Evolutionary conservation across 2,329 filamentous ascomycete genomes (phyloP).

Genomic region (Pseudogymnoascus sp.): DNA sequence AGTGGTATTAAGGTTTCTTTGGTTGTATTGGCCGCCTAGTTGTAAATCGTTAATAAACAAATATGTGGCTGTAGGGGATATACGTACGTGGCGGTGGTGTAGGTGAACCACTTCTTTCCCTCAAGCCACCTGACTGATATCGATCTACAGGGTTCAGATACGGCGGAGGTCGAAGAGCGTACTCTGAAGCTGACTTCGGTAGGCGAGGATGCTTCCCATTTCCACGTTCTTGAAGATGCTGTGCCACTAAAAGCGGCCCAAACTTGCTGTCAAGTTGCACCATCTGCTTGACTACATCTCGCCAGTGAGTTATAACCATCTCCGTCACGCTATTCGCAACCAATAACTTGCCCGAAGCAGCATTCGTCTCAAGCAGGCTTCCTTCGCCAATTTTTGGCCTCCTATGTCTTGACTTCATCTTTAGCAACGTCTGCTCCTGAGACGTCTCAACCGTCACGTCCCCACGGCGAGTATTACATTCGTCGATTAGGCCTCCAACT

Average conservation of each 20-base stretch:
- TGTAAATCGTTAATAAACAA: neutral
- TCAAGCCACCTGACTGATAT: slow-evolving; percentile 11
- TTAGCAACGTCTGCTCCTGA: neutral
- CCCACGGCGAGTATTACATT: slow-evolving; percentile 30
- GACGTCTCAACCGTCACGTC: slow-evolving; percentile 6
- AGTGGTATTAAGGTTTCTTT: neutral
- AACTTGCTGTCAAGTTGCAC: slow-evolving; percentile 31
- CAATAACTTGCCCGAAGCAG: slow-evolving; percentile 44
- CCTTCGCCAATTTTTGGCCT: slow-evolving; percentile 21
- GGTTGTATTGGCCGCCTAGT: neutral
- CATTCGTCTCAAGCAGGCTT: slow-evolving; percentile 16
- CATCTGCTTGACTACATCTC: slow-evolving; percentile 54
- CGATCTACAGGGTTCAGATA: slow-evolving; percentile 26
- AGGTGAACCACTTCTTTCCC: slow-evolving; percentile 27
- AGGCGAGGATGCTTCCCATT: slow-evolving; percentile 19
- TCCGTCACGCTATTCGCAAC: slow-evolving; percentile 52
- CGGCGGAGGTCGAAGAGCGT: slow-evolving; percentile 31
- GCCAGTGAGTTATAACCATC: slow-evolving; percentile 59
- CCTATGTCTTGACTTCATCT: slow-evolving; percentile 31
- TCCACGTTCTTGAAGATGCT: slow-evolving; percentile 13
- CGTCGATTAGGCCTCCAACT: slow-evolving; percentile 46
- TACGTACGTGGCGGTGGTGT: slow-evolving; percentile 28
- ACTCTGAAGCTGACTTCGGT: slow-evolving; percentile 36
- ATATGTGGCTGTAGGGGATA: neutral
- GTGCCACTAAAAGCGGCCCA: slow-evolving; percentile 8